Evolutionary conservation across 2,329 filamentous ascomycete species (phyloP), one percentile per base, ranked within the genome.

Genomic region (Elsinoe fawcettii): DNA sequence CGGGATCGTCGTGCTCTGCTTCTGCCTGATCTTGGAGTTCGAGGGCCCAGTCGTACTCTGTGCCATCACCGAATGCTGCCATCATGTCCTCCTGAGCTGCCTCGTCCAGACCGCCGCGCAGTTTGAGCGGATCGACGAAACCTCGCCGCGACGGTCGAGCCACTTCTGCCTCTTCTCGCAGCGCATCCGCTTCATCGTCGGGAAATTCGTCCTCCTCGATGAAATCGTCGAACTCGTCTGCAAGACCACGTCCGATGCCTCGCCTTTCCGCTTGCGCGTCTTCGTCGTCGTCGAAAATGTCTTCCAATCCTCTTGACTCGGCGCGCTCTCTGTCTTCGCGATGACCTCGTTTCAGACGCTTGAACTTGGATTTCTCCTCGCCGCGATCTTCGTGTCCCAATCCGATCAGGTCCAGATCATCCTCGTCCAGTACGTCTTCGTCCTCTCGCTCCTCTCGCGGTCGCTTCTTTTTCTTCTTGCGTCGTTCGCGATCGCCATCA

Each of bases 211-310:
- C 93, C 65, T 96, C 90, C 69, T 97, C 92, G 67, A 99, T 99
- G 72, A 99, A 99, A 69, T 92, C 69, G 44, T 90, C 90, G 70
- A 95, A 89, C 66, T 95, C 90, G 70, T 95, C 88, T 47, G 82
- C 81, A 60, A 81, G 77, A 34, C 78, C 77, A 59, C 87, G 64
- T 51, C 62, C 60, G 3, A 59, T 61, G 51, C 70, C 63, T 58
- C 69, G 67, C 16, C 70, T 66, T n/a, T 63, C 60, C 39, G 79
- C 79, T 57, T 65, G 67, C 3, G 75, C 83, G 16, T 95, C 91
- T 61, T 97, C 92, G 55, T 96, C 92, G 63, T 96, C 92, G 34
- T 89, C 91, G 71, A 99, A 99, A 63, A 99, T 97, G 64, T 96
- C 86, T 63, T 90, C 86, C 14, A 97, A 82, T 22, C 87, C 90